Evolutionary conservation across 805 yeast species (phyloP).

Genomic region (Starmerella cellae): DNA sequence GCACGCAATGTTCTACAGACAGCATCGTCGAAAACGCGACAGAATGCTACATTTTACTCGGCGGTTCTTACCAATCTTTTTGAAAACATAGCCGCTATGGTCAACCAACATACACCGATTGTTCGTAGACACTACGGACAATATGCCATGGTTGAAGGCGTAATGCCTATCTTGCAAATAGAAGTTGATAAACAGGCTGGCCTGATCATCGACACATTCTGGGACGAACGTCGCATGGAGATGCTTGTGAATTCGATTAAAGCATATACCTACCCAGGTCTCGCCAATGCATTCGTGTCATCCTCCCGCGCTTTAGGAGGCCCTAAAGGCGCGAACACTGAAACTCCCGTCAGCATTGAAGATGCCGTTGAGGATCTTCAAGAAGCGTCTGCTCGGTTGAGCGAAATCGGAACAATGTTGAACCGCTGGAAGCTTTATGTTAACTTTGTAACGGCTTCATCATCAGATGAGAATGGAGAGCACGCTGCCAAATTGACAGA

Average conservation of each 20-base stretch:
- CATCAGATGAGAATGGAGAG: background rate
- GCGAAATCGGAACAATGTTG: slow-evolving; percentile 62
- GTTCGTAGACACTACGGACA: slow-evolving; percentile 63
- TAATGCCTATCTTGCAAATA: slow-evolving; percentile 59
- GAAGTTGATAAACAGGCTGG: slow-evolving; percentile 93
- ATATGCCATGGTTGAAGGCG: slow-evolving; percentile 38
- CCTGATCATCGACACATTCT: slow-evolving; percentile 70
- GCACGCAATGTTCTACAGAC: slow-evolving; percentile 45
- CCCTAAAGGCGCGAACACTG: background rate
- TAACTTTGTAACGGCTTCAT: slow-evolving; percentile 38
- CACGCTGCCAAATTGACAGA: slow-evolving; percentile 11
- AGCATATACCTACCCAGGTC: slow-evolving; percentile 40
- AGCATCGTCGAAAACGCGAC: slow-evolving; percentile 14
- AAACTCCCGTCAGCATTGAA: background rate
- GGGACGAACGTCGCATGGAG: slow-evolving; percentile 55
- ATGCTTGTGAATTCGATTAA: slow-evolving; percentile 42
- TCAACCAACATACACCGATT: slow-evolving; percentile 73
- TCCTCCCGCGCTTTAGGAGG: background rate
- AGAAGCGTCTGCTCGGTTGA: slow-evolving; percentile 50
- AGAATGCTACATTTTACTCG: slow-evolving; percentile 26
- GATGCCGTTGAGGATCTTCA: slow-evolving; percentile 38
- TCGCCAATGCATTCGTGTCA: slow-evolving; percentile 24
- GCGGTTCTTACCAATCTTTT: slow-evolving; percentile 38
- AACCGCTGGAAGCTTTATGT: slow-evolving; percentile 59
- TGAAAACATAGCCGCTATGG: slow-evolving; percentile 71